Evolutionary conservation across 345 rosid species (phyloP).

Genomic region (thale cress (Arabidopsis thaliana)): DNA sequence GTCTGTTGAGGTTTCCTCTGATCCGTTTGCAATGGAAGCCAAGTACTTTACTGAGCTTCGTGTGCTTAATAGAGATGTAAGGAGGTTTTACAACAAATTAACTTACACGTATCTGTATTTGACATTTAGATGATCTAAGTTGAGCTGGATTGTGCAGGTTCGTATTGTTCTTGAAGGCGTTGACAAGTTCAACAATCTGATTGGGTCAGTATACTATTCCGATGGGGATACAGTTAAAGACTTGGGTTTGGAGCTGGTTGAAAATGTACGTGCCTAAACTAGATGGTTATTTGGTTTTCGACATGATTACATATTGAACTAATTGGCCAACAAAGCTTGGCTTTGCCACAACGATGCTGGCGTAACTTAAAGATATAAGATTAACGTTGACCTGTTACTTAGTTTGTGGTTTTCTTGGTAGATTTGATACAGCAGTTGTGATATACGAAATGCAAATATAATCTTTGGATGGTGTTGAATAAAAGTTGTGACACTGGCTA

Average conservation of each 20-base stretch:
- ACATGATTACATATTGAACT: constrained; percentile 24
- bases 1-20: constrained; percentile 69
- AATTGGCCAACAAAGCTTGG: not conserved
- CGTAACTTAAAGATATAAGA: constrained; percentile 1
- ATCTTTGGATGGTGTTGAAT: constrained; percentile 1
- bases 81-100: constrained; percentile 32
- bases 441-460: not conserved
- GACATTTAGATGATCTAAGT: constrained; percentile 32
- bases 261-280: constrained; percentile 61
- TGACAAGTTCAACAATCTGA: constrained; percentile 90
- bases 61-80: constrained; percentile 84
- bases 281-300: constrained; percentile 1
- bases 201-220: constrained; percentile 90
- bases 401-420: constrained; percentile 27
- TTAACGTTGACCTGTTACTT: not conserved
- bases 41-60: constrained; percentile 91
- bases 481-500: constrained; percentile 27
- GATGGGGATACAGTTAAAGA: constrained; percentile 89
- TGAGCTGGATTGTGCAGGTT: constrained; percentile 60
- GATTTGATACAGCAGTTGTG: not conserved
- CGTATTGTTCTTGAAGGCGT: constrained; percentile 98
- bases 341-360: constrained; percentile 11
- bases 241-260: constrained; percentile 90
- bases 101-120: constrained; percentile 17
- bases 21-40: constrained; percentile 89